Conservation (phyloP, 2,329 filamentous ascomycete species). For the Botryosphaeria dothidea region DNA sequence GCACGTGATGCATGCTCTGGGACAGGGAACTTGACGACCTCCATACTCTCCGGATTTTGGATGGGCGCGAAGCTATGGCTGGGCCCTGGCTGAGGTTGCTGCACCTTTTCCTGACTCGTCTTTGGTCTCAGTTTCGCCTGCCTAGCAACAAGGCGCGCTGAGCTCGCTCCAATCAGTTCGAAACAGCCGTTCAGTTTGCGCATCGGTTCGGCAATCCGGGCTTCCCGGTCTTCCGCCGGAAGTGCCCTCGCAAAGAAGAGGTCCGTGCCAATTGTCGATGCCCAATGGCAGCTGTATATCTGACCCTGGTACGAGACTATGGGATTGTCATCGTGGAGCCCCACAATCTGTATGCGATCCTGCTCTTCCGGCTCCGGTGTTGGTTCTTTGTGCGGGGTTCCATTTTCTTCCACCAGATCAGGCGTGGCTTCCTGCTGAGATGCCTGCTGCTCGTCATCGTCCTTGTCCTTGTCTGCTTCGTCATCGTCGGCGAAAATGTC, state of each 20-base stretch:
- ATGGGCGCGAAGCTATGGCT: conserved; percentile 47
- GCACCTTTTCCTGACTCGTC: conserved; percentile 22
- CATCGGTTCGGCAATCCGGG: conserved; percentile 42
- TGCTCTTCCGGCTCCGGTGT: conserved; percentile 15
- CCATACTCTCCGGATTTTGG: background rate
- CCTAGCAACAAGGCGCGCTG: conserved; percentile 68
- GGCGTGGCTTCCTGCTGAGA: background rate
- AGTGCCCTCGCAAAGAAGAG: conserved; percentile 61
- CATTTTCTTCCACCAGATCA: background rate
- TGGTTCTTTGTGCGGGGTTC: conserved; percentile 6
- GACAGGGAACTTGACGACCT: background rate
- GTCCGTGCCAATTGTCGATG: conserved; percentile 80
- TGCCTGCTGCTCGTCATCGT: background rate
- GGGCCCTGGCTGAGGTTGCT: conserved; percentile 81
- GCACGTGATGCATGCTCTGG: conserved; percentile 6
- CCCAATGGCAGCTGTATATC: conserved; percentile 80
- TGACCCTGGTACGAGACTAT: conserved; percentile 77
- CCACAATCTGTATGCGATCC: conserved; percentile 71
- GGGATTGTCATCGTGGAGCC: conserved; percentile 74
- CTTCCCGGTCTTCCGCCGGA: conserved; percentile 30
- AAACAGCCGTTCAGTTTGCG: conserved; percentile 56
- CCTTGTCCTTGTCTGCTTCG: background rate
- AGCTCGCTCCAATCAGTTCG: conserved; percentile 71
- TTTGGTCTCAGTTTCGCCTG: conserved; percentile 58
- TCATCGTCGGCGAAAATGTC: conserved; percentile 11